These are phyloP conservation scores for Coemansia sp. DNA, from an alignment of 192 early-diverging fungal species.

Conservation along the genomic window DNA sequence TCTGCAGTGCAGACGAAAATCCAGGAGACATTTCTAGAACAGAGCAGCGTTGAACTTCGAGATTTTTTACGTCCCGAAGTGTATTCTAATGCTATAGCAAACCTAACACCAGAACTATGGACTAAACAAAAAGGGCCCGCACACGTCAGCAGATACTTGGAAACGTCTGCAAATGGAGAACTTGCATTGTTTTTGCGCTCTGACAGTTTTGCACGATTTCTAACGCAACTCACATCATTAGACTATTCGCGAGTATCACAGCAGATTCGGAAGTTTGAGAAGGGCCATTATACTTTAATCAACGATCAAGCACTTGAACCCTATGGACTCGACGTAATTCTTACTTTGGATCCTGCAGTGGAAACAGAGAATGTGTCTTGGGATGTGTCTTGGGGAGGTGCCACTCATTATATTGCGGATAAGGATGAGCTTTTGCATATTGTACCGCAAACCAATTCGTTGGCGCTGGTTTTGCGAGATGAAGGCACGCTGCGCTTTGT, in stretches of 20 bases:
- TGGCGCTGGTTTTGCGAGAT: conserved; percentile 58
- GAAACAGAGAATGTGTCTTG: conserved; percentile 37
- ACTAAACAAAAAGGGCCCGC: conserved; percentile 47
- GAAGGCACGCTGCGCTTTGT: conserved; percentile 60
- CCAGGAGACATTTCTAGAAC: conserved; percentile 48
- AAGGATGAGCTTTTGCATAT: conserved; percentile 53
- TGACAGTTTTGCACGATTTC: conserved; percentile 22
- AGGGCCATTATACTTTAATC: conserved; percentile 61
- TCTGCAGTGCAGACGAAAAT: conserved; percentile 33
- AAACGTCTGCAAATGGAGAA: background rate
- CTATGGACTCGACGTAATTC: conserved; percentile 54
- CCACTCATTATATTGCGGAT: conserved; percentile 61
- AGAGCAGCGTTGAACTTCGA: conserved; percentile 45
- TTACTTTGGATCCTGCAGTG: conserved; percentile 17
- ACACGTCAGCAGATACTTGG: conserved; percentile 53
- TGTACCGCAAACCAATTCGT: conserved; percentile 55
- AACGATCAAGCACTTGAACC: conserved; percentile 60
- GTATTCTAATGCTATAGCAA: background rate
- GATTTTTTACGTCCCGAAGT: conserved; percentile 24
- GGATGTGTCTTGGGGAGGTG: conserved; percentile 58
- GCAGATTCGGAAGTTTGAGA: conserved; percentile 54
- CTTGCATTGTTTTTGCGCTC: conserved; percentile 25
- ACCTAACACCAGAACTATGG: conserved; percentile 20
- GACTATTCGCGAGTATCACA: conserved; percentile 12
- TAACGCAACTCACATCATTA: conserved; percentile 25